Conservation (phyloP, 148 eudicot species). For the Heliamphora exappendiculata region DNA sequence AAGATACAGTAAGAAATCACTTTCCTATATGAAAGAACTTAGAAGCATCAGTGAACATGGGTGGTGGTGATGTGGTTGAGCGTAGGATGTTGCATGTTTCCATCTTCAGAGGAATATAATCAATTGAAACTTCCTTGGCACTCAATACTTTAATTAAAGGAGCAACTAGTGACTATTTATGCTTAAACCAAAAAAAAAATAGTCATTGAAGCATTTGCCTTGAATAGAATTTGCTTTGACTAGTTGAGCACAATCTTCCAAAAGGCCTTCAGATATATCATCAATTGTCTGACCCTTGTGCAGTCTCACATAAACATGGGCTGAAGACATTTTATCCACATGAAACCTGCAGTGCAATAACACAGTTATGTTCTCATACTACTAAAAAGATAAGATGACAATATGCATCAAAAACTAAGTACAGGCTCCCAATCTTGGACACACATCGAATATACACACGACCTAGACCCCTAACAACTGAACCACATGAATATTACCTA, state of each 20-base stretch:
- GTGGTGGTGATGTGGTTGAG: too few species aligned
- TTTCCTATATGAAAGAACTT: too few species aligned
- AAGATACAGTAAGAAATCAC: too few species aligned
- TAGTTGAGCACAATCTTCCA: conserved; percentile 13
- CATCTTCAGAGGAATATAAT: too few species aligned
- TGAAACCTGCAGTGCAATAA: conserved; percentile 58
- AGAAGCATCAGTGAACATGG: too few species aligned
- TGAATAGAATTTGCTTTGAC: conserved; percentile 62
- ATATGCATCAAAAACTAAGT: background rate
- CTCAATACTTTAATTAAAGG: background rate
- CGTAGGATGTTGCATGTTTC: too few species aligned
- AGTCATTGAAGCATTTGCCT: conserved; percentile 8
- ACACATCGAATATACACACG: background rate
- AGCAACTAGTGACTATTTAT: background rate
- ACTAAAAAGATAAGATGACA: background rate
- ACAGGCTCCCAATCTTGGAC: background rate
- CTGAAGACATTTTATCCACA: conserved; percentile 99
- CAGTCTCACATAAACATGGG: conserved; percentile 93
- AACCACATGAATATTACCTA: background rate
- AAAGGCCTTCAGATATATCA: conserved; percentile 71
- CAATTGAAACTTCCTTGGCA: background rate
- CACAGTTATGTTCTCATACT: background rate
- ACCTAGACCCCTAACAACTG: background rate
- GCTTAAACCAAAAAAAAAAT: background rate
- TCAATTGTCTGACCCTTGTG: conserved; percentile 88